These are phyloP conservation scores for Capsicum chinense DNA, from an alignment of 257 asterid genomes.

Conservation along the genomic window DNA sequence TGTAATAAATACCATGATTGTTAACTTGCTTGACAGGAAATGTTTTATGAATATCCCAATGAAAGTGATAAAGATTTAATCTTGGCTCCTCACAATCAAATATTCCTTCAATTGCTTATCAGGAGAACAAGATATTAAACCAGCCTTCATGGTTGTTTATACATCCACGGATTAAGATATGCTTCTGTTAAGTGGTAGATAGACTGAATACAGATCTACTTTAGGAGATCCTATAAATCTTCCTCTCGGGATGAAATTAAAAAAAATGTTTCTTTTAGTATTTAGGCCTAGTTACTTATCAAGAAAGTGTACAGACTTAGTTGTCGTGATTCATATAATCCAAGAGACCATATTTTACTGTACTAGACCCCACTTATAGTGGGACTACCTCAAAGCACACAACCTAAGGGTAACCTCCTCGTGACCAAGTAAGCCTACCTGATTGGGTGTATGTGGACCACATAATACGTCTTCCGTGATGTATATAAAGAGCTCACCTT, in stretches of 20 bases:
- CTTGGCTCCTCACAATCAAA: not conserved
- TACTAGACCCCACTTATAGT: constrained; percentile 2
- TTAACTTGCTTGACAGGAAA: not conserved
- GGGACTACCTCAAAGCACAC: not conserved
- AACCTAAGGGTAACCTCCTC: not conserved
- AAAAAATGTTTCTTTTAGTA: not conserved
- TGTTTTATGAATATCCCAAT: not conserved
- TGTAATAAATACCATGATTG: not conserved
- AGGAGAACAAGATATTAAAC: not conserved
- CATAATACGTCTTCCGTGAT: not conserved
- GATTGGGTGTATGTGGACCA: constrained; percentile 18
- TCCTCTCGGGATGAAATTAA: not conserved
- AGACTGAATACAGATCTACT: not conserved
- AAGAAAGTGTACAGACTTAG: not conserved
- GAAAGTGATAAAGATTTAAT: not conserved
- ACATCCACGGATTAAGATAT: not conserved
- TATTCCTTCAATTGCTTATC: constrained; percentile 2
- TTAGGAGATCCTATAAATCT: not conserved
- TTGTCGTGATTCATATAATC: not conserved
- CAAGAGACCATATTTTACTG: not conserved
- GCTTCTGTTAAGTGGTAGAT: not conserved
- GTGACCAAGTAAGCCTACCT: not conserved
- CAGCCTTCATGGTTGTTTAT: not conserved
- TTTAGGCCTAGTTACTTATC: constrained; percentile 37
- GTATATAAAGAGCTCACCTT: not conserved